Evolutionary conservation across 148 eudicot genomes (phyloP).

Genomic region (Bassia scoparia): DNA sequence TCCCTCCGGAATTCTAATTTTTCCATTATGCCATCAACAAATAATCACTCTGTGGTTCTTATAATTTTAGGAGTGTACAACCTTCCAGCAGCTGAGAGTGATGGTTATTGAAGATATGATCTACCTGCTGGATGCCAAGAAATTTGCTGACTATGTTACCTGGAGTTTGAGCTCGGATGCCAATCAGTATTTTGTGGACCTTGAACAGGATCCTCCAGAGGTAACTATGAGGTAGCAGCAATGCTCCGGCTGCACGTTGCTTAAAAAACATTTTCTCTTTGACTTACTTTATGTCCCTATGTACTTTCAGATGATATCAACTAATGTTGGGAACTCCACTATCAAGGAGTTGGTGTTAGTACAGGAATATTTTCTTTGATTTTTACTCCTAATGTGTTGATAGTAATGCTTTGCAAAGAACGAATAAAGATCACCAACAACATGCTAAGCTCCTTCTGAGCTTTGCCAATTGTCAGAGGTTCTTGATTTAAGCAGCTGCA

Average conservation of each 20-base stretch:
- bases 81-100: conserved; percentile 58
- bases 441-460: conserved; percentile 28
- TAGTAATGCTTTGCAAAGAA: conserved; percentile 27
- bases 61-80: conserved; percentile 51
- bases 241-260: background rate
- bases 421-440: conserved; percentile 18
- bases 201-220: conserved; percentile 89
- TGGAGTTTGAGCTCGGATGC: conserved; percentile 50
- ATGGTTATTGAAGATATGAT: conserved; percentile 96
- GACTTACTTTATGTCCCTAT: conserved; percentile 6
- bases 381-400: conserved; percentile 48
- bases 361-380: conserved; percentile 56
- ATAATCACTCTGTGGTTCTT: background rate
- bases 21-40: background rate
- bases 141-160: conserved; percentile 54
- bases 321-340: conserved; percentile 33
- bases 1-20: background rate
- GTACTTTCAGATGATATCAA: conserved; percentile 52
- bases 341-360: conserved; percentile 50
- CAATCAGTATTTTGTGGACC: conserved; percentile 56
- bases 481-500: conserved; percentile 70
- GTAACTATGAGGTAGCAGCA: conserved; percentile 25
- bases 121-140: conserved; percentile 58
- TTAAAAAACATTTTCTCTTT: background rate
- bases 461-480: conserved; percentile 33